These are phyloP conservation scores for Naganishia kalamii DNA, from an alignment of 768 basidiomycete genomes.

Conservation along the genomic window DNA sequence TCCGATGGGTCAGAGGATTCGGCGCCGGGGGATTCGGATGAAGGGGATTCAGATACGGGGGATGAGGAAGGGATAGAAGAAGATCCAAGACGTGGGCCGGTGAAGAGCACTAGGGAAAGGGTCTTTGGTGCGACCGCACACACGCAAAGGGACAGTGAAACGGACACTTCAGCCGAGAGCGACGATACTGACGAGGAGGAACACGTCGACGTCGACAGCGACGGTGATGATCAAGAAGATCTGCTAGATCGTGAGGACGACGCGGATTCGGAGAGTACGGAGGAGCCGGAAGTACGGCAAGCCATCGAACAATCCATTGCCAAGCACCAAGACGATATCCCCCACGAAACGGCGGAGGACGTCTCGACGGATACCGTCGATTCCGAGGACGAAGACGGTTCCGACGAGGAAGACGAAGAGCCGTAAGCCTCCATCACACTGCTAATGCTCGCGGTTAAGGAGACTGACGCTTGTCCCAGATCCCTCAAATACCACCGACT, in stretches of 20 bases:
- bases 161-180: not conserved
- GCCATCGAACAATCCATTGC: not conserved
- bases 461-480: slow-evolving; percentile 24
- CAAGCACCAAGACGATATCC: not conserved
- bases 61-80: no score
- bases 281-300: not conserved
- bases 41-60: not conserved
- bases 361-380: not conserved
- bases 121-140: not conserved
- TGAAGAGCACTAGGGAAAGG: not conserved
- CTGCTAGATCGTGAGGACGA: slow-evolving; percentile 19
- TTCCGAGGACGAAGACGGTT: slow-evolving; percentile 5
- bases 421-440: slow-evolving; percentile 56
- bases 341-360: not conserved
- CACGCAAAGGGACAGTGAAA: no score
- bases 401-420: slow-evolving; percentile 53
- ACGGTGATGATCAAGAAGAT: slow-evolving; percentile 28
- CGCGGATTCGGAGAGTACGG: not conserved
- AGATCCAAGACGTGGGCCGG: not conserved
- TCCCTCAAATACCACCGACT: slow-evolving; percentile 83
- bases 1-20: not conserved
- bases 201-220: not conserved
- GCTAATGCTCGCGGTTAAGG: not conserved
- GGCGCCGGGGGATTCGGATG: not conserved
- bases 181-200: not conserved